Conservation (phyloP, 345 rosid genomes). For the Passiflora organensis region DNA sequence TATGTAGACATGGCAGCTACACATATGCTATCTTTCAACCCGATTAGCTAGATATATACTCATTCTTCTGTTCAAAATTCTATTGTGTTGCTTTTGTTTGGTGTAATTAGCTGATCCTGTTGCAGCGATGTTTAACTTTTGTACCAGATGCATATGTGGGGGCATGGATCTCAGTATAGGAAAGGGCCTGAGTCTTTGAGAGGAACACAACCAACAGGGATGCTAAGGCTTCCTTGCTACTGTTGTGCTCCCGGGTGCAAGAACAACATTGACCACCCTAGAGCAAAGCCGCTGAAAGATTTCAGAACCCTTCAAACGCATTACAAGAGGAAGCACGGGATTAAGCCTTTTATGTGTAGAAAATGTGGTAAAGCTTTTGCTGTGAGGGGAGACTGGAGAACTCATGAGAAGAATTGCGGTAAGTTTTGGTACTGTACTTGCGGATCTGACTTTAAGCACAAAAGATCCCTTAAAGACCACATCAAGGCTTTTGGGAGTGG, state of each 20-base stretch:
- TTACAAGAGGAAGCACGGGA: conserved; percentile 68
- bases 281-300: conserved; percentile 66
- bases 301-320: conserved; percentile 70
- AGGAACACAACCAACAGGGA: conserved; percentile 64
- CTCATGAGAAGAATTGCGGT: conserved; percentile 70
- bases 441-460: conserved; percentile 63
- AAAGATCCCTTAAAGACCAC: conserved; percentile 58
- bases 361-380: conserved; percentile 71
- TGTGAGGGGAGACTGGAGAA: conserved; percentile 68
- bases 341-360: conserved; percentile 68
- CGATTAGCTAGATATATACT: too few species aligned
- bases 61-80: too few species aligned
- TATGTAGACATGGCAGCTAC: too few species aligned
- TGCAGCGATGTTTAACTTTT: too few species aligned
- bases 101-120: too few species aligned
- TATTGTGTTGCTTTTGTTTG: too few species aligned
- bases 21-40: too few species aligned
- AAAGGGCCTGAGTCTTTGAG: conserved; percentile 61
- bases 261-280: conserved; percentile 66
- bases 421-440: conserved; percentile 60
- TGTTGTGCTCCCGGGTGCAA: conserved; percentile 63
- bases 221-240: conserved; percentile 68
- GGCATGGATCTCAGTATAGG: conserved; percentile 58
- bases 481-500: conserved; percentile 51
- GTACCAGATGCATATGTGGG: conserved; percentile 73